Base-by-base conservation (phyloP, 495 filamentous ascomycete species). In the Clohesyomyces aquaticus region DNA sequence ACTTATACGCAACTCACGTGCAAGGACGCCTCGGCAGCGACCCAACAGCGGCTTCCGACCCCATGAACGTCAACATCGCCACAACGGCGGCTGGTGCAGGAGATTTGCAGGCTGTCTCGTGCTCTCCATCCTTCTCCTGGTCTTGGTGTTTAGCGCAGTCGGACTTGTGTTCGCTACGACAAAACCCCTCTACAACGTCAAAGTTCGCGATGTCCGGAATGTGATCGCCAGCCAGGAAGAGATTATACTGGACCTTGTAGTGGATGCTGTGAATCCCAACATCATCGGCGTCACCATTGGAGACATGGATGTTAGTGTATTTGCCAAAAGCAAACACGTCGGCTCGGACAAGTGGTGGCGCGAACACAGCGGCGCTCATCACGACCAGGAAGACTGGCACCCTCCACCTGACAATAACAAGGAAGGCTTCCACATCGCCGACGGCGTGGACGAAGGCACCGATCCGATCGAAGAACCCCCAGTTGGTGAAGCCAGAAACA, bases 171-270 rank as follows among this genome's bases (percentile, higher is more conserved):
- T 95, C 65, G 88, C 91, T 19, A 92, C 91, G 41, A 95, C 91
- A n/a, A 91, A 95, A 64, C 88, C 92, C 8, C 81, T 98, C 11
- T 76, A 86, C 42, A 85, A 90, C 46, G 87, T 98, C 55, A 78
- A 85, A 46, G 80, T 98, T 27, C 74, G 86, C 42, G 86, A 87
- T 41, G 89, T 98, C 63, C 84, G 87, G 65, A 93, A 96, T 67
- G 91, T 98, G 18, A 82, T 98, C 28, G 92, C 92, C 4, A 96
- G 91, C 63, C 88, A 96, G 72, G 90, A 96, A 74, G 95, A 98
- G 71, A 81, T 98, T 19, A 98, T 98, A 87, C 80, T 98, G 63
- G 93, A 98, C 70, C 78, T 98, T 9, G 85, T 88, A n/a, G 89
- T 98, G 38, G 81, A 81, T 61, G 94, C 93, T 0, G 79, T 90